These are phyloP conservation scores for Torulaspora maleeae DNA, from an alignment of 805 yeast species.

Conservation along the genomic window DNA sequence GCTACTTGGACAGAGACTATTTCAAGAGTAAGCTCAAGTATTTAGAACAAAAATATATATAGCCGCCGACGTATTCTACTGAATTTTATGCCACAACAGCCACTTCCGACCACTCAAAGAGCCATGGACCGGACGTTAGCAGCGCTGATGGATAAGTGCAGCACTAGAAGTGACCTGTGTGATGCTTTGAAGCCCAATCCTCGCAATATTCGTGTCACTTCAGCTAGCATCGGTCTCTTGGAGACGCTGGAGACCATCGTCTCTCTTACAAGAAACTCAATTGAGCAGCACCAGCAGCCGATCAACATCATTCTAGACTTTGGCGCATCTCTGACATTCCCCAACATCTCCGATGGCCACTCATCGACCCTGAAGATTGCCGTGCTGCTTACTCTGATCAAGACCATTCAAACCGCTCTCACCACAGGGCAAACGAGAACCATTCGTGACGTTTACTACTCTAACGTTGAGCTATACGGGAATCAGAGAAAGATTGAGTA, in stretches of 20 bases:
- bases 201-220: slow-evolving; percentile 15
- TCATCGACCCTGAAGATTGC: slow-evolving; percentile 13
- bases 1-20: slow-evolving; percentile 68
- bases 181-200: slow-evolving; percentile 16
- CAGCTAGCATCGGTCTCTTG: background rate
- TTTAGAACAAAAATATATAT: slow-evolving; percentile 24
- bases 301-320: slow-evolving; percentile 9
- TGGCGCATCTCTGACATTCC: slow-evolving; percentile 10
- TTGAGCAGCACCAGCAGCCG: slow-evolving; percentile 23
- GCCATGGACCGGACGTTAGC: slow-evolving; percentile 5
- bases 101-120: background rate
- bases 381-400: slow-evolving; percentile 19
- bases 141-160: slow-evolving; percentile 7
- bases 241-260: slow-evolving; percentile 14
- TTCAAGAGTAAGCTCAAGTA: slow-evolving; percentile 56
- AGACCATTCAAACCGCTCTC: slow-evolving; percentile 11
- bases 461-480: slow-evolving; percentile 50
- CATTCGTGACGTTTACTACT: slow-evolving; percentile 56
- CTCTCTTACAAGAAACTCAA: slow-evolving; percentile 18
- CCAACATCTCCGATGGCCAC: slow-evolving; percentile 10
- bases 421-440: slow-evolving; percentile 17
- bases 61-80: slow-evolving; percentile 9
- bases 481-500: slow-evolving; percentile 43
- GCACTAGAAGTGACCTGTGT: slow-evolving; percentile 12
- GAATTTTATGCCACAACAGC: background rate